Evolutionary conservation across 306 rosid genomes (phyloP).

Genomic region (Cucumis melo): DNA sequence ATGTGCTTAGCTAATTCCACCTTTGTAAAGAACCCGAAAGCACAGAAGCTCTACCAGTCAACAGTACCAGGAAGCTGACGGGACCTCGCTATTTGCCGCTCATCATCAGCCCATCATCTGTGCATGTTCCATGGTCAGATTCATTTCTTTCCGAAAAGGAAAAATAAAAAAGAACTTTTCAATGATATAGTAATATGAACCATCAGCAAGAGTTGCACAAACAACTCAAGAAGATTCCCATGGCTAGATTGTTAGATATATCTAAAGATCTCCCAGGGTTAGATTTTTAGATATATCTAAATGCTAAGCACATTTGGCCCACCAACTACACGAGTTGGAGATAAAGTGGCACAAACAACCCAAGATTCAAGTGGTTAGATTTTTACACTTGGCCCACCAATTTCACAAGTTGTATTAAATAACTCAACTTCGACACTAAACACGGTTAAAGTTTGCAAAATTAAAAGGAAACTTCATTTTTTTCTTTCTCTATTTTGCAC

Average conservation of each 20-base stretch:
- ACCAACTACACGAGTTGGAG: too few relatives aligned
- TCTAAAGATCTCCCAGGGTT: too few relatives aligned
- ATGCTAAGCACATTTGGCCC: neutral
- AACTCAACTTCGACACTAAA: too few relatives aligned
- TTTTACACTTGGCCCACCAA: too few relatives aligned
- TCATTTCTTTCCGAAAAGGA: neutral
- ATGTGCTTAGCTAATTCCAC: neutral
- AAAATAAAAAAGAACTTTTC: neutral
- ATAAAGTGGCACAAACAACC: too few relatives aligned
- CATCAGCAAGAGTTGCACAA: neutral
- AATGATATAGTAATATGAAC: neutral
- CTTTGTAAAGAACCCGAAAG: neutral
- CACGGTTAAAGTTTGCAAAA: too few relatives aligned
- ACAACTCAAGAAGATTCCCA: neutral
- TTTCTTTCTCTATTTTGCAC: too few relatives aligned
- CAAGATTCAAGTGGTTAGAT: too few relatives aligned
- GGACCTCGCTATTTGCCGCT: neutral
- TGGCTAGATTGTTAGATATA: neutral
- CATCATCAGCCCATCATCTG: slow-evolving; percentile 13
- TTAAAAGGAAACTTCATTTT: too few relatives aligned
- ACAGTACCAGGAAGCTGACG: neutral
- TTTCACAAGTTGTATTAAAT: too few relatives aligned
- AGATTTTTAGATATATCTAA: neutral
- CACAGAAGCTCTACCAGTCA: neutral
- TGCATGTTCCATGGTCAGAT: neutral